Conservation (phyloP, 2,329 filamentous ascomycete species). For the Shiraia sp. region DNA sequence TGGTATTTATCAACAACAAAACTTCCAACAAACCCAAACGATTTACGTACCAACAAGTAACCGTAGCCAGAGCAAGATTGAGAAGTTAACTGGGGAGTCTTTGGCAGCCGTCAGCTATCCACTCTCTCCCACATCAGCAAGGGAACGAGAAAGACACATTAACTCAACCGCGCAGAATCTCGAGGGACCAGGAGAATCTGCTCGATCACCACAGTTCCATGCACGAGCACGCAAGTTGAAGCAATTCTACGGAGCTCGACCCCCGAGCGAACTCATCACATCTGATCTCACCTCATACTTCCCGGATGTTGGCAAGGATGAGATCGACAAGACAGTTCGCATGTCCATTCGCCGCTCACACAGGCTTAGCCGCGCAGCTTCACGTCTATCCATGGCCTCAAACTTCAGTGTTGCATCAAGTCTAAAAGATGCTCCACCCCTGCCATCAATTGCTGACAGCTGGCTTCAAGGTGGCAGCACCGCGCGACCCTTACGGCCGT, state of each 20-base stretch:
- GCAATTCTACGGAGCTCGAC: constrained; percentile 87
- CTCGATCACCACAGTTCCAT: constrained; percentile 42
- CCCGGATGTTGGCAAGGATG: constrained; percentile 89
- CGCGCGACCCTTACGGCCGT: constrained; percentile 57
- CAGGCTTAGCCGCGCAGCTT: constrained; percentile 88
- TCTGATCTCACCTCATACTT: constrained; percentile 97
- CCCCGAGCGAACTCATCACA: constrained; percentile 95
- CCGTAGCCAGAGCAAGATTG: constrained; percentile 82
- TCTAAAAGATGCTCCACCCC: constrained; percentile 87
- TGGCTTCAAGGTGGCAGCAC: constrained; percentile 69
- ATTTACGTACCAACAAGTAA: constrained; percentile 65
- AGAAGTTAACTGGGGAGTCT: constrained; percentile 85
- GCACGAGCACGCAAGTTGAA: constrained; percentile 61
- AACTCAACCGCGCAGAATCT: constrained; percentile 55
- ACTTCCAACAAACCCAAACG: constrained; percentile 69
- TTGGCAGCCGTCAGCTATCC: constrained; percentile 86
- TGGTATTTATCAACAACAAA: constrained; percentile 84
- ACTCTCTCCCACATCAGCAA: constrained; percentile 74
- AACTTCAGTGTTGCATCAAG: constrained; percentile 92
- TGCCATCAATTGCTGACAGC: constrained; percentile 91
- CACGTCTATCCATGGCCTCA: constrained; percentile 89
- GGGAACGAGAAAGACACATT: constrained; percentile 69
- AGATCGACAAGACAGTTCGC: constrained; percentile 93
- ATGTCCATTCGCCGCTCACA: constrained; percentile 89
- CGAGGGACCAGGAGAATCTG: constrained; percentile 42